phyloP scores from a whole-genome alignment of 1,284 basidiomycete species.

The Cryptococcus sp. region DNA sequence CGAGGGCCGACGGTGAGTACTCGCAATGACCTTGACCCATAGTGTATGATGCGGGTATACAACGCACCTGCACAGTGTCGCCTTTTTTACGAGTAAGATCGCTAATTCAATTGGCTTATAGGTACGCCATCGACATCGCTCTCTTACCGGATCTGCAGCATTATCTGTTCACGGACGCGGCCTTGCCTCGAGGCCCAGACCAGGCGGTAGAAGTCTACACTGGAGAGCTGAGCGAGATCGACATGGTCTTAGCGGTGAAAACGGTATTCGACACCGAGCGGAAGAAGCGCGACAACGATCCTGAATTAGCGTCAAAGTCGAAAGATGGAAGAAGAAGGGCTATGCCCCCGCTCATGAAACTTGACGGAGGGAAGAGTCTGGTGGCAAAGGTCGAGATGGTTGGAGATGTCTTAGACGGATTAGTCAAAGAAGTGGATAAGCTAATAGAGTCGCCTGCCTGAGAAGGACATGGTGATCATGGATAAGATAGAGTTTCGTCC shows the following conservation, averaged over 20 bases:
- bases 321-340: neutral
- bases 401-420: conserved; percentile 11
- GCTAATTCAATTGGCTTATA: conserved; percentile 1
- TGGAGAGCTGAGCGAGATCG: conserved; percentile 24
- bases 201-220: conserved; percentile 19
- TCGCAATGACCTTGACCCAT: too few species aligned
- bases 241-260: conserved; percentile 1
- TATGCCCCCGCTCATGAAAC: conserved; percentile 14
- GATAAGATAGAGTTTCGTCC: too few species aligned
- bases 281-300: neutral
- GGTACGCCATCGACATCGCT: conserved; percentile 29
- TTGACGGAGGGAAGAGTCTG: conserved; percentile 23
- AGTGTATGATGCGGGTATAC: too few species aligned
- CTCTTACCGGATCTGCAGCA: conserved; percentile 18
- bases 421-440: conserved; percentile 6
- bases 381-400: conserved; percentile 17
- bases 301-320: neutral
- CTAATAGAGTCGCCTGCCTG: neutral
- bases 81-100: neutral
- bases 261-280: conserved; percentile 4
- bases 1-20: conserved; percentile 10
- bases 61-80: too few species aligned
- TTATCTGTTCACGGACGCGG: conserved; percentile 34
- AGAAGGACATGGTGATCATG: too few species aligned
- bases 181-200: conserved; percentile 12